Evolutionary conservation across 345 rosid species (phyloP), one percentile per base, ranked within the genome.

Genomic region (Psidium friedrichsthalianum): DNA sequence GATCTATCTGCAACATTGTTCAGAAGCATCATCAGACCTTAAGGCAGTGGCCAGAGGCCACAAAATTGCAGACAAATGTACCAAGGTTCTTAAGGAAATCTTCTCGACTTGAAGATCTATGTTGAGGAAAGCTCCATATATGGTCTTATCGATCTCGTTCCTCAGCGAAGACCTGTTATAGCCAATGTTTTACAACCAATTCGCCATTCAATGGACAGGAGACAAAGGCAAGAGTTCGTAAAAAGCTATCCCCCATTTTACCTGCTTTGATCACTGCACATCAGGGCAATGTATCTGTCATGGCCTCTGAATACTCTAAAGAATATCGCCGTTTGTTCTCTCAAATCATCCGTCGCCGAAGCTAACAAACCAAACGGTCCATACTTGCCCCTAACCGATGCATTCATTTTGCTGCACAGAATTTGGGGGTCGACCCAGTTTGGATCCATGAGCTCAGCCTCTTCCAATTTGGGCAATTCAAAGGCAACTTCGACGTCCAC

Each of bases 201-300:
- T 36, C 36, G 36, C 36, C 36, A 3, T 36, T 2, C 36, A 36
- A 36, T 36, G 36, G 3, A 36, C 2, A 36, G 36, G 36, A 36
- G 83, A 27, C 8, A 6, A 47, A 57, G 54, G 74, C 52, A 8
- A 59, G 57, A 51, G 15, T 20, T 25, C 2, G 11, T 22, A n/a
- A 49, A 29, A 44, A 40, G 42, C 89, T 14, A 52, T 40, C 2
- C 24, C 6, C 2, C 44, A 32, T 64, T 32, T 64, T 64, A 84
- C 94, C 93, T 92, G 90, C 92, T 91, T 86, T 93, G 97, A 88
- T 95, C 96, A 47, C 96, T 92, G 84, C 98, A 96, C 90, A 94
- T 89, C 27, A 95, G 89, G 76, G 94, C 95, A 9, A 86, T 88
- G 49, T 92, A 88, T 82, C 89, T 89, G 84, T 76, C 51, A 15